A percentile compares a stretch with the other conserved stretches of the same genome.
phyloP scores from a whole-genome alignment of 1,284 basidiomycete genomes.

The Cryptococcus hybrid region DNA sequence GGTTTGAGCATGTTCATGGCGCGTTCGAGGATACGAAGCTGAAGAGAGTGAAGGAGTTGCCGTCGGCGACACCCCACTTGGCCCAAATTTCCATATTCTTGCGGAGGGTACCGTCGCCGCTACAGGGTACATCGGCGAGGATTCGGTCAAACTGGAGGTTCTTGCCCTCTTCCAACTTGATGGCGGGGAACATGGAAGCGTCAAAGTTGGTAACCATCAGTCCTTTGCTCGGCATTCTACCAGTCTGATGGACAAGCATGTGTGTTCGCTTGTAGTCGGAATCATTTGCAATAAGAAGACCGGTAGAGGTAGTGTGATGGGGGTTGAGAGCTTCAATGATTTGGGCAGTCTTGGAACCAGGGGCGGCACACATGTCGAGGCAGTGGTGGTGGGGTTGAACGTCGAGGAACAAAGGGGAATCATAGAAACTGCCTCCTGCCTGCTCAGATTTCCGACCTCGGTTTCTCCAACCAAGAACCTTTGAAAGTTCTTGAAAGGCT shows the following conservation, averaged over 20 bases:
- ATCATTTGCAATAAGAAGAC: constrained; percentile 51
- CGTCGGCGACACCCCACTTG: constrained; percentile 81
- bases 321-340: constrained; percentile 52
- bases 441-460: constrained; percentile 93
- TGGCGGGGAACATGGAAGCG: constrained; percentile 80
- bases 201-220: constrained; percentile 96
- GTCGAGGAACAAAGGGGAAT: constrained; percentile 93
- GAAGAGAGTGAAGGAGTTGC: constrained; percentile 63
- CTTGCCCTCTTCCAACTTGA: constrained; percentile 54
- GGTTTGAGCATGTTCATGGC: constrained; percentile 84
- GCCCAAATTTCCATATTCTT: constrained; percentile 98
- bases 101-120: constrained; percentile 92
- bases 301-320: constrained; percentile 41
- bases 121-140: constrained; percentile 92
- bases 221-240: constrained; percentile 86
- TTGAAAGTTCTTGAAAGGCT: constrained; percentile 96
- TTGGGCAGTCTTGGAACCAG: constrained; percentile 75
- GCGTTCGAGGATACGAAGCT: constrained; percentile 86
- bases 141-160: constrained; percentile 86
- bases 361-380: constrained; percentile 99
- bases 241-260: constrained; percentile 96
- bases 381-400: constrained; percentile 89
- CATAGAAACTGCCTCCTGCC: constrained; percentile 99
- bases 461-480: constrained; percentile 97
- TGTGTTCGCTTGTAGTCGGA: constrained; percentile 89